Percentiles rank a stretch among this genome's conserved stretches.
Conservation (phyloP, 177 flowering plant species). For the Vitis hybrid region DNA sequence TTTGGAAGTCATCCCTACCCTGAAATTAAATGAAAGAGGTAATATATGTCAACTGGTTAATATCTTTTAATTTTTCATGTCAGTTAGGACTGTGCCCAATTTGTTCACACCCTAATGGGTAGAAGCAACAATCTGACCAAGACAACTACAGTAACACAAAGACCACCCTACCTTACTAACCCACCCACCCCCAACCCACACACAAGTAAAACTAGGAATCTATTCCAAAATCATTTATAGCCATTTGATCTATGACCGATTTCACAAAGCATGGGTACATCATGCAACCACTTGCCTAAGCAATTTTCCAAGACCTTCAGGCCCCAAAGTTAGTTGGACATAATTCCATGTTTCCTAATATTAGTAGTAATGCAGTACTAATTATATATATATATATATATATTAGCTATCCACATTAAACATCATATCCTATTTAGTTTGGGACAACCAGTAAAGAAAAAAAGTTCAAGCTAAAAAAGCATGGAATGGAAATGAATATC, state of each 20-base stretch:
- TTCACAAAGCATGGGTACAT: background rate
- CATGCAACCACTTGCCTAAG: background rate
- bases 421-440: background rate
- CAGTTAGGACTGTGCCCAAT: too few relatives aligned
- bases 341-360: background rate
- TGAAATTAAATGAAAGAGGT: constrained; percentile 35
- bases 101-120: too few relatives aligned
- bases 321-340: background rate
- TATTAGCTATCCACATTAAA: too few relatives aligned
- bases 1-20: constrained; percentile 98
- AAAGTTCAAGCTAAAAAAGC: background rate
- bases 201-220: background rate
- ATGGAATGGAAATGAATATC: background rate
- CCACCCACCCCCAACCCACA: too few relatives aligned
- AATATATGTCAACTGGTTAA: background rate
- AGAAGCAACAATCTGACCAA: too few relatives aligned
- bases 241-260: background rate
- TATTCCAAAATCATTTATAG: background rate
- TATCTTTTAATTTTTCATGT: background rate
- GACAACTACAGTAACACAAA: too few relatives aligned
- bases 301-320: background rate
- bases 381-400: too few relatives aligned
- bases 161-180: too few relatives aligned
- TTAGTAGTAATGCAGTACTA: too few relatives aligned
- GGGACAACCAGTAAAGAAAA: background rate